These are phyloP conservation scores for Cinchona pubescens DNA, from an alignment of 257 asterid genomes.

Conservation along the genomic window DNA sequence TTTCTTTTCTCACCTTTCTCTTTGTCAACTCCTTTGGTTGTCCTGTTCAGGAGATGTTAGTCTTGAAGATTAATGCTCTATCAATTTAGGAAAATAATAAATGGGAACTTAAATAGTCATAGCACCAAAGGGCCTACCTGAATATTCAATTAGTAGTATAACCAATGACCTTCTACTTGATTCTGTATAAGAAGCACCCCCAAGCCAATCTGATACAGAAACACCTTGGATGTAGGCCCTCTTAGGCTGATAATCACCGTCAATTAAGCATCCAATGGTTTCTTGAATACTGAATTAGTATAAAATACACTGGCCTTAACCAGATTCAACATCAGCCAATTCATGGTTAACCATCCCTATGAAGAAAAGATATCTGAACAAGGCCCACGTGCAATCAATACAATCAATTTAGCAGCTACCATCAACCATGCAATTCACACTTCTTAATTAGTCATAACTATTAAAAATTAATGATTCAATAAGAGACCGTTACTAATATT, in stretches of 20 bases:
- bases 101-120: not conserved
- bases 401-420: not conserved
- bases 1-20: not conserved
- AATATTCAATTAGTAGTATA: not conserved
- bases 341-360: not conserved
- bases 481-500: too few relatives aligned
- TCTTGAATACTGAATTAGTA: not conserved
- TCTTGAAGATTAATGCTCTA: not conserved
- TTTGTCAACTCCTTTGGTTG: not conserved
- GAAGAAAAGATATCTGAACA: not conserved
- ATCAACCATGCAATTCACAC: not conserved
- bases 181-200: not conserved
- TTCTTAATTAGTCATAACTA: not conserved
- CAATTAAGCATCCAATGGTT: not conserved
- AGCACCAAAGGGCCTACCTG: not conserved
- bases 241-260: not conserved
- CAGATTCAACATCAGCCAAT: not conserved
- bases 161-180: not conserved
- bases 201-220: not conserved
- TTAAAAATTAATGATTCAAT: not conserved
- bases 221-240: not conserved
- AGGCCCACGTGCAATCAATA: conserved; percentile 11
- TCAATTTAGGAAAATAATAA: not conserved
- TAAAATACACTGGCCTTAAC: not conserved
- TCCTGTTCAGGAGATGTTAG: not conserved